Percentiles rank a stretch among this genome's conserved stretches.
phyloP scores from a whole-genome alignment of 1,139 yeast species.

The Scheffersomyces insectosa region DNA sequence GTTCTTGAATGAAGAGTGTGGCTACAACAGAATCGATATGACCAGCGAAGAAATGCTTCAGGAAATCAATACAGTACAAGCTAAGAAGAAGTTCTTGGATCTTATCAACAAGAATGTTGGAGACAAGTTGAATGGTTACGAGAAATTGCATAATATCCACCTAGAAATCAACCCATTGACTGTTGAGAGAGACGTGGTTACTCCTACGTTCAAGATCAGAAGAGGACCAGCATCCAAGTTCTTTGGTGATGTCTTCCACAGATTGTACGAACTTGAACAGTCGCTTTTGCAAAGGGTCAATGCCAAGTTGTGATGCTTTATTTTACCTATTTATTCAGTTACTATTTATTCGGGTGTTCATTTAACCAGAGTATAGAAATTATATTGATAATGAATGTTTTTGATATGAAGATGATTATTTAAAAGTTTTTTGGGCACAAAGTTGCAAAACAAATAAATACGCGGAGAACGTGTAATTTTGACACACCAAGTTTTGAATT shows the following conservation, averaged over 20 bases:
- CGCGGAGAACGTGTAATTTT: no score
- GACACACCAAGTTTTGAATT: no score
- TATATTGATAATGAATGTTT: no score
- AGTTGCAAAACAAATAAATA: no score
- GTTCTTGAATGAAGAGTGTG: constrained; percentile 24
- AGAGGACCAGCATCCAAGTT: constrained; percentile 38
- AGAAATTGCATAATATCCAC: constrained; percentile 36
- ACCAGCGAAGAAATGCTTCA: constrained; percentile 22
- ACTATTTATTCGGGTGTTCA: no score
- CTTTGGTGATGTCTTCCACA: constrained; percentile 19
- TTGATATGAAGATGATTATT: no score
- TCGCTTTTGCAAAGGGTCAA: constrained; percentile 6
- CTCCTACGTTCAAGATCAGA: constrained; percentile 44
- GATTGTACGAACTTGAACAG: constrained; percentile 16
- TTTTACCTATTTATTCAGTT: background rate
- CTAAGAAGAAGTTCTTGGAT: constrained; percentile 26
- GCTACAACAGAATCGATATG: constrained; percentile 6
- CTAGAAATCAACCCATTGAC: constrained; percentile 42
- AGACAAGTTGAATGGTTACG: constrained; percentile 32
- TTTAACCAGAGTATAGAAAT: no score
- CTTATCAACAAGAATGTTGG: constrained; percentile 29
- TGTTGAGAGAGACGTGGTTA: constrained; percentile 38
- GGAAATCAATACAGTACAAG: constrained; percentile 26
- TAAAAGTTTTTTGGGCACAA: no score
- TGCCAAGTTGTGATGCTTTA: background rate